A percentile compares a stretch with the other conserved stretches of the same genome.
Evolutionary conservation across 208 protist species (phyloP).

Genomic region (Ichthyophonus hoferi): DNA sequence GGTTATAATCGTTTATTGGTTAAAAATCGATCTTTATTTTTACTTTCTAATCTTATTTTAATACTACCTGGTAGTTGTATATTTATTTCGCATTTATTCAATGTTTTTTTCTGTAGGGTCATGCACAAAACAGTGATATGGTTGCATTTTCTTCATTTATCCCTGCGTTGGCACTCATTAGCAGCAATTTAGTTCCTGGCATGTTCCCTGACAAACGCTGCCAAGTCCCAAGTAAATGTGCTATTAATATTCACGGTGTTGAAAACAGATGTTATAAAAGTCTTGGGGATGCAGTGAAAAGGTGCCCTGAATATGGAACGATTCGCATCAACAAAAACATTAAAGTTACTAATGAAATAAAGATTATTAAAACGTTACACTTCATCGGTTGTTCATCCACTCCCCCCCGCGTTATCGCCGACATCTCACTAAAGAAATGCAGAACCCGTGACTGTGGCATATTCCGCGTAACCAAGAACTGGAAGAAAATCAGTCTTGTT

Average conservation of each 20-base stretch:
- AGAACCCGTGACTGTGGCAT: not conserved
- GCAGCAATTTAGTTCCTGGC: not conserved
- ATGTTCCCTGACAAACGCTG: not conserved
- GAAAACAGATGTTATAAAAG: not conserved
- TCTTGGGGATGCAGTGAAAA: not conserved
- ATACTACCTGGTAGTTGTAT: too few species aligned
- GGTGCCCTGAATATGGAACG: not conserved
- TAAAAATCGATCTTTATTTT: too few species aligned
- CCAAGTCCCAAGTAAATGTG: not conserved
- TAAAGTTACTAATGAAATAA: not conserved
- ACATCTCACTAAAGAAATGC: not conserved
- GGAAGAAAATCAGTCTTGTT: not conserved
- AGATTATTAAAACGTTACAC: not conserved
- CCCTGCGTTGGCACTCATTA: not conserved
- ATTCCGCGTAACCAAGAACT: not conserved
- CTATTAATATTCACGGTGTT: not conserved
- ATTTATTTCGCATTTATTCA: too few species aligned
- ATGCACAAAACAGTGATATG: too few species aligned
- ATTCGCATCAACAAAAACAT: not conserved
- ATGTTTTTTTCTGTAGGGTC: too few species aligned
- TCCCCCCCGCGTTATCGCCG: not conserved
- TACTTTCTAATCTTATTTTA: too few species aligned
- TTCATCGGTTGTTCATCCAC: not conserved
- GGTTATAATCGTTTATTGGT: too few species aligned
- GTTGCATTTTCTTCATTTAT: too few species aligned